Evolutionary conservation across 2,329 filamentous ascomycete species (phyloP), one percentile per base, ranked within the genome.

Genomic region (Bipolaris oryzae): DNA sequence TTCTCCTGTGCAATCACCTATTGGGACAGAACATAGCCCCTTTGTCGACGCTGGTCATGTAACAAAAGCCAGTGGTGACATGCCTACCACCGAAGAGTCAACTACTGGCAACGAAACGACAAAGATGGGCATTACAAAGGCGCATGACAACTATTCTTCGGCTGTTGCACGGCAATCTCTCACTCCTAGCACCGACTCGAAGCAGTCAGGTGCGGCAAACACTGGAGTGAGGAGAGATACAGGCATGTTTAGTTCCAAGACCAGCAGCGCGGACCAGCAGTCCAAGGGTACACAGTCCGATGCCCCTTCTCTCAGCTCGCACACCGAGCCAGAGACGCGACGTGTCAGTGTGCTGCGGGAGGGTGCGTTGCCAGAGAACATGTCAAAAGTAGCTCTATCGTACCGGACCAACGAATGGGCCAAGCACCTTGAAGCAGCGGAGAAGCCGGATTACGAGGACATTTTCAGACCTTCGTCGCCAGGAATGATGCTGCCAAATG

Each of bases 351-450:
- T 77, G 41, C 57, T 72, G 5, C 58, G 60, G 6, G 61, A 67
- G 7, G 85, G 87, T 3, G 82, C 82, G 10, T 82, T 96, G 9
- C 90, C 91, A 0, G 79, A 82, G n/a, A 85, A 86, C 11, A 76
- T 92, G 33, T 95, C 92, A 1, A 88, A 86, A 58, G 85, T 96
- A 7, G 89, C 92, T 1, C 80, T 91, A 73, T 90, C 89, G 0
- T 96, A 95, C 71, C 86, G 94, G 55, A 97, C 92, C 1, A 96
- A 96, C 63, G 94, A 98, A 77, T 98, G 94, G 94, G 92, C 92
- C 0, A 97, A 96, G 74, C 92, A 96, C 74, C 81, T 96, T 10
- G 87, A 87, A 61, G 80, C 84, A 39, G 92, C 94, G 6, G 93
- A 97, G 15, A 78, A 80, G 5, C 92, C 92, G 1, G 84, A 87